Evolutionary conservation across 2,329 filamentous ascomycete genomes (phyloP).

Genomic region (Xylariaceae sp.): DNA sequence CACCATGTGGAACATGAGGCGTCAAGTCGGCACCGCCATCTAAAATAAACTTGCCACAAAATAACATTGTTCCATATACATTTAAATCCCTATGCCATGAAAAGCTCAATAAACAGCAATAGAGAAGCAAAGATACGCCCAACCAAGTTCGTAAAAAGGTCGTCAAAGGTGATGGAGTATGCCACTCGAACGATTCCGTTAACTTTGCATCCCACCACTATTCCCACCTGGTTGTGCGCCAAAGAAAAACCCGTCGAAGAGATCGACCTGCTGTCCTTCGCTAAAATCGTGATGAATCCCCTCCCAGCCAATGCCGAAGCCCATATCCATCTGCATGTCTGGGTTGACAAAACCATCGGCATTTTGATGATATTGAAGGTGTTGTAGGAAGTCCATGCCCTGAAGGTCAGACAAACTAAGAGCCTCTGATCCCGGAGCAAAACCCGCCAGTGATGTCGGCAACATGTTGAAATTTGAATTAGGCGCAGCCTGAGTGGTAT

Average conservation of each 20-base stretch:
- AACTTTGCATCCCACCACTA: slow-evolving; percentile 14
- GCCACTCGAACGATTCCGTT: background rate
- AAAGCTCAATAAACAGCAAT: slow-evolving; percentile 1
- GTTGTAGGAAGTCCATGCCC: slow-evolving; percentile 52
- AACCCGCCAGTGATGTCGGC: slow-evolving; percentile 31
- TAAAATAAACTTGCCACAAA: slow-evolving; percentile 1
- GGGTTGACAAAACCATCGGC: slow-evolving; percentile 28
- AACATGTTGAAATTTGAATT: slow-evolving; percentile 27
- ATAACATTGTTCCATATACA: background rate
- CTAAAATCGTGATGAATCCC: slow-evolving; percentile 59
- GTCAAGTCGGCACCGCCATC: background rate
- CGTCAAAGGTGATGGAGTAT: background rate
- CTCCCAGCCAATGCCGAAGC: slow-evolving; percentile 63
- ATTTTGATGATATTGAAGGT: slow-evolving; percentile 35
- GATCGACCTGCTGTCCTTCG: slow-evolving; percentile 57
- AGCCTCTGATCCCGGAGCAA: slow-evolving; percentile 26
- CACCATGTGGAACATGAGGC: slow-evolving; percentile 2
- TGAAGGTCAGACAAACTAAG: slow-evolving; percentile 47
- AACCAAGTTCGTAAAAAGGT: background rate
- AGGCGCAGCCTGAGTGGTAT: slow-evolving; percentile 19
- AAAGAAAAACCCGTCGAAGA: slow-evolving; percentile 72
- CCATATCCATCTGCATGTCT: slow-evolving; percentile 58
- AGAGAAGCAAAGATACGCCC: background rate
- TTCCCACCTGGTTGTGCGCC: slow-evolving; percentile 47
- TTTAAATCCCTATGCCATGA: background rate